Evolutionary conservation across 2,329 filamentous ascomycete genomes (phyloP), one percentile per base, ranked within the genome.

Genomic region (Dothiorella sarmentorum): DNA sequence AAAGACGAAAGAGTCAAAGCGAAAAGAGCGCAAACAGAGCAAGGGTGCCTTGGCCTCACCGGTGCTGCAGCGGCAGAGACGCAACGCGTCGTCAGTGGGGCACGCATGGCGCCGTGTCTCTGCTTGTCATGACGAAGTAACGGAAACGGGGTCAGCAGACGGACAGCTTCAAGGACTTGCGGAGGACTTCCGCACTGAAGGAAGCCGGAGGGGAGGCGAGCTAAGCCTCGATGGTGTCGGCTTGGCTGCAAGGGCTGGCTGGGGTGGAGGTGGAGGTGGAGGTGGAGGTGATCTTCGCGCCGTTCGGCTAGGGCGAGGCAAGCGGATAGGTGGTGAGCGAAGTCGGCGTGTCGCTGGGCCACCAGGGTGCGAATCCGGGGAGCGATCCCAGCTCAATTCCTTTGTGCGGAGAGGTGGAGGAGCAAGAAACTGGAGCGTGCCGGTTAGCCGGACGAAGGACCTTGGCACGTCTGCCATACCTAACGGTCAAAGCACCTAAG

Each of bases 401-500:
- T 20, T 31, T 3, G 18, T 52, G 49, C 35, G 49, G 49, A 53
- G 49, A 53, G 45, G 45, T n/a, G 45, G 29, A 37, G 45, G 45
- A 51, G 31, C 20, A n/a, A 7, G 10, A 37, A 20, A 18, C 7
- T n/a, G 11, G 20, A 5, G 45, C 45, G 20, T 40, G 49, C 49
- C 49, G 49, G 29, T 38, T 53, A 53, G 49, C 49, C 49, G 49
- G 29, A n/a, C n/a, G n/a, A n/a, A n/a, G n/a, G n/a, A n/a, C n/a
- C n/a, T n/a, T n/a, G n/a, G n/a, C n/a, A n/a, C n/a, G n/a, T n/a
- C n/a, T n/a, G n/a, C n/a, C n/a, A n/a, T n/a, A n/a, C n/a, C n/a
- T n/a, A n/a, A n/a, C n/a, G n/a, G n/a, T n/a, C n/a, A n/a, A n/a
- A n/a, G n/a, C n/a, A n/a, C n/a, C n/a, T n/a, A n/a, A n/a, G n/a